These are phyloP conservation scores for Xanthoparmelia taractica DNA, from an alignment of 495 filamentous ascomycete genomes.

Conservation along the genomic window DNA sequence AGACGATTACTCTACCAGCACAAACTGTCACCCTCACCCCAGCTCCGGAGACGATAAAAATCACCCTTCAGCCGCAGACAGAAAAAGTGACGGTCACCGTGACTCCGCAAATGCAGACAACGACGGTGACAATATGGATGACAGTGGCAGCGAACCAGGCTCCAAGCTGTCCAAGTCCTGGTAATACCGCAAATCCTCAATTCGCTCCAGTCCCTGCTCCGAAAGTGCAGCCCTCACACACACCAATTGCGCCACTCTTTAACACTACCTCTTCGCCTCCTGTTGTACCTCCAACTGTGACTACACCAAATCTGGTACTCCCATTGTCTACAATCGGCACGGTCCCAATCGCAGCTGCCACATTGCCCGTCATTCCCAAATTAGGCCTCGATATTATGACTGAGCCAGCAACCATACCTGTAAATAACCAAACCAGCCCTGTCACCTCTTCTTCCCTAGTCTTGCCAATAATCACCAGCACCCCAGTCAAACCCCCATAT, in stretches of 20 bases:
- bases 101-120: conserved; percentile 12
- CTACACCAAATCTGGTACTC: background rate
- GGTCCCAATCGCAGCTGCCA: conserved; percentile 1
- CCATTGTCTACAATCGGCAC: background rate
- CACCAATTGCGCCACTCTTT: background rate
- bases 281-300: background rate
- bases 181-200: conserved; percentile 11
- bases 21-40: conserved; percentile 21
- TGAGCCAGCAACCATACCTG: background rate
- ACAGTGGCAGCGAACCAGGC: conserved; percentile 12
- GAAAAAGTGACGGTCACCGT: conserved; percentile 9
- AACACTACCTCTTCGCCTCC: background rate
- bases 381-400: background rate
- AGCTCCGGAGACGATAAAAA: conserved; percentile 11
- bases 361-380: background rate
- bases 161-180: conserved; percentile 5
- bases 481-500: conserved; percentile 1
- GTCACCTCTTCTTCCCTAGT: background rate
- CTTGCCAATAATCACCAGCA: background rate
- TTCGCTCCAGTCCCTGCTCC: background rate
- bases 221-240: background rate
- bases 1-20: conserved; percentile 17
- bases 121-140: conserved; percentile 9
- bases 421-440: background rate
- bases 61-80: conserved; percentile 8